Base-by-base conservation (phyloP, 2,329 filamentous ascomycete genomes). In the Calonectria multiphialidica region DNA sequence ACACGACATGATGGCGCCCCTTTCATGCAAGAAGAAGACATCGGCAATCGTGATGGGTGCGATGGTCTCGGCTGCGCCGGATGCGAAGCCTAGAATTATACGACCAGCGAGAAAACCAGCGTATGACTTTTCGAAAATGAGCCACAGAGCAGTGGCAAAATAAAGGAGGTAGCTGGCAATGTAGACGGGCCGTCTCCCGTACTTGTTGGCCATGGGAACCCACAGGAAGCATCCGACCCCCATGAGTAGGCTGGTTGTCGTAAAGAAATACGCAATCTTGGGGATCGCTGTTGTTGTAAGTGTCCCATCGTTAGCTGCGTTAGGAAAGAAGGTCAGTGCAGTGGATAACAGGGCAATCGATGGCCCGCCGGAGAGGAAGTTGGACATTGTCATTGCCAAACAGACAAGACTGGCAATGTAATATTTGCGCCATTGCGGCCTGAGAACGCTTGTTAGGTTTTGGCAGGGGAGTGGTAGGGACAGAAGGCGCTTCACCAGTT, bases 21-120 rank as follows among this genome's bases (percentile, higher is more conserved):
- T 83, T 76, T 91, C 87, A 72, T 91, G 89, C 18, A 91, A 80
- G 77, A 90, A 91, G 80, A 90, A 91, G 35, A 90, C 80, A 73
- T 91, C 89, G 3, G 88, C 82, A 55, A 90, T 88, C 1, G 87
- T 89, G 9, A 88, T 81, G 0, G 88, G 88, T 1, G 87, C 85
- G 55, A 87, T 82, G 1, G 84, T 87, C 76, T 91, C 89, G 2
- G 86, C 89, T 9, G 88, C 87, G 1, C 89, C 89, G 0, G 88
- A 84, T 1, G 86, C 88, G 47, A 90, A 85, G 3, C 89, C 89
- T 82, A 91, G 83, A 13, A 90, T 70, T 30, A 89, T 87, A 5
- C 89, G 83, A 2, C 85, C 87, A 2, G 83, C 82, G 2, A 90
- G 79, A 61, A 86, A 87, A 6, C 82, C 82, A 2, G 72, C 75